A percentile compares a stretch with the other conserved stretches of the same genome.
These are phyloP conservation scores for Tetracladium marchalianum DNA, from an alignment of 495 filamentous ascomycete genomes.

Conservation along the genomic window DNA sequence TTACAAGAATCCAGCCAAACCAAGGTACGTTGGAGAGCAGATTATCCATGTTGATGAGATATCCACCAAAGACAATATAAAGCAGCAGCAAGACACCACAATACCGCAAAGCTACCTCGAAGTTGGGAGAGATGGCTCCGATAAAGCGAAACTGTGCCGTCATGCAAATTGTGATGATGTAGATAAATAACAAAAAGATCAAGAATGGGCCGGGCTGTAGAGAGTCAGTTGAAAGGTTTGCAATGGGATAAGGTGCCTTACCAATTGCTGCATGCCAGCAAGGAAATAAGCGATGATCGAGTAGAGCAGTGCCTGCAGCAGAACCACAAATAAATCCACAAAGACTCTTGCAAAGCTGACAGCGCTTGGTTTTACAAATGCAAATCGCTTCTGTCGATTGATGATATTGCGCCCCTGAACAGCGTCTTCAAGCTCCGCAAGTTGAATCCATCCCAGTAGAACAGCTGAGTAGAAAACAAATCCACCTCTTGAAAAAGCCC, in stretches of 20 bases:
- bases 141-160: conserved; percentile 74
- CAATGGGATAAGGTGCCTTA: no score
- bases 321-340: conserved; percentile 60
- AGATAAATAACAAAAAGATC: conserved; percentile 65
- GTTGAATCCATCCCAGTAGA: conserved; percentile 71
- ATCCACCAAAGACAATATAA: conserved; percentile 70
- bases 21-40: conserved; percentile 63
- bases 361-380: conserved; percentile 71
- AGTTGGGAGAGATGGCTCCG: conserved; percentile 63
- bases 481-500: conserved; percentile 43
- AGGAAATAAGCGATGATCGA: conserved; percentile 60
- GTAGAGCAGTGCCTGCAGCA: conserved; percentile 60
- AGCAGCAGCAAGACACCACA: conserved; percentile 60
- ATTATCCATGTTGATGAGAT: conserved; percentile 55
- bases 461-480: conserved; percentile 59
- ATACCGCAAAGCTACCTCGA: conserved; percentile 57
- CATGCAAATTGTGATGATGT: conserved; percentile 59
- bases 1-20: no score
- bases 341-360: conserved; percentile 65
- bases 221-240: conserved; percentile 47
- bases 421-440: conserved; percentile 61
- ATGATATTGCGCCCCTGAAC: conserved; percentile 61
- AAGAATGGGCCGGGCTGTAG: conserved; percentile 70
- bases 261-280: no score
- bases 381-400: conserved; percentile 71